Percentiles rank a stretch among this genome's conserved stretches.
These are phyloP conservation scores for Salix brachista DNA, from an alignment of 345 rosid species.

Conservation along the genomic window DNA sequence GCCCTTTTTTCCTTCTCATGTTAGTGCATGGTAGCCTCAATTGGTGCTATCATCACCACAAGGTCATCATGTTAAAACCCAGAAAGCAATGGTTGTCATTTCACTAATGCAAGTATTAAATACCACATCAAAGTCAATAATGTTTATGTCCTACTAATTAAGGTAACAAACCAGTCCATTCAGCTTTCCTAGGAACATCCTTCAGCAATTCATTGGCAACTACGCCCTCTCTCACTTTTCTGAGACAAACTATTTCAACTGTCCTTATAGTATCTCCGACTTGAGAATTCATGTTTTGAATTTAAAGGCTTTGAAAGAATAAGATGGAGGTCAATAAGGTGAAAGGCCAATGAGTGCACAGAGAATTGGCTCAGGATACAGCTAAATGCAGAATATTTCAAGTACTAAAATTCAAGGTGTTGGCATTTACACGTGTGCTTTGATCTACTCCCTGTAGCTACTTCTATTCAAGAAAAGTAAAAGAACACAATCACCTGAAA, in stretches of 20 bases:
- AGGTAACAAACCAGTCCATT: no score
- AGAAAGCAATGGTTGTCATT: no score
- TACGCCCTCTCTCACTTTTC: no score
- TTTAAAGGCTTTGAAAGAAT: not conserved
- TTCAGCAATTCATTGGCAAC: no score
- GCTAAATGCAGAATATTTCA: not conserved
- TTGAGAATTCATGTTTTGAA: not conserved
- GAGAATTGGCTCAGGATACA: not conserved
- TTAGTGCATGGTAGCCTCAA: not conserved
- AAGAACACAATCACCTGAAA: constrained; percentile 52
- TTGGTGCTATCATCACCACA: not conserved
- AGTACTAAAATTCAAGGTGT: not conserved
- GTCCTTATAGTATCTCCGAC: no score
- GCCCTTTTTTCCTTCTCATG: not conserved
- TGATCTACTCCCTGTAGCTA: not conserved
- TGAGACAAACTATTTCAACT: no score
- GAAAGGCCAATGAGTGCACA: not conserved
- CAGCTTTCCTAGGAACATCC: no score
- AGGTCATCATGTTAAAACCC: not conserved
- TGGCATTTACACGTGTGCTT: not conserved
- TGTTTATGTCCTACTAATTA: no score
- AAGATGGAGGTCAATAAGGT: not conserved
- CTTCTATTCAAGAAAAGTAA: not conserved
- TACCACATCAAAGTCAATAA: no score
- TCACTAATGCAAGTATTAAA: no score